Evolutionary conservation across 306 rosid species (phyloP).

Genomic region (Lithocarpus polystachyus): DNA sequence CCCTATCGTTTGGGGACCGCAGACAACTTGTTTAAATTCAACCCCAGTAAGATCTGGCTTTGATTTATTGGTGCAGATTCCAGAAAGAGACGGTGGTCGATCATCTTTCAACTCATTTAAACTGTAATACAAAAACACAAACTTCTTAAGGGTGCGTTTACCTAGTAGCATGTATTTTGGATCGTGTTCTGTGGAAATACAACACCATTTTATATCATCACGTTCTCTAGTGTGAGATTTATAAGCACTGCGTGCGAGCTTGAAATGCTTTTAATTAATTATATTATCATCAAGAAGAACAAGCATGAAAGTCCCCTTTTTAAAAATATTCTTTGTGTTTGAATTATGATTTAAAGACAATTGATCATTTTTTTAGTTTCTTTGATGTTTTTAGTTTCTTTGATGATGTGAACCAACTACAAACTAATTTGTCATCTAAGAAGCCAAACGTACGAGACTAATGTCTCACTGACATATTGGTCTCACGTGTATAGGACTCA

Average conservation of each 20-base stretch:
- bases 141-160: background rate
- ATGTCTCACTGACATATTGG: no score
- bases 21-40: background rate
- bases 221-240: conserved; percentile 6
- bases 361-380: no score
- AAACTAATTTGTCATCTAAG: no score
- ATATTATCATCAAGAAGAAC: no score
- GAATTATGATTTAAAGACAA: no score
- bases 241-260: background rate
- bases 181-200: conserved; percentile 41
- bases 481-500: accelerated
- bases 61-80: background rate
- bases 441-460: no score
- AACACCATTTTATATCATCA: conserved; percentile 25
- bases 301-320: no score
- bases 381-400: no score
- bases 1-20: no score
- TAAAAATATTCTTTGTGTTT: no score
- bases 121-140: background rate
- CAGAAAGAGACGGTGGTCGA: no score
- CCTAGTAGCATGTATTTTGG: conserved; percentile 32
- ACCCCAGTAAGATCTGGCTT: conserved; percentile 23
- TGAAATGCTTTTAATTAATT: background rate
- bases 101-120: background rate
- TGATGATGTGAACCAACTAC: no score